A percentile compares a stretch with the other conserved stretches of the same genome.
Conservation (phyloP, 345 rosid species). For the Populus nigra region DNA sequence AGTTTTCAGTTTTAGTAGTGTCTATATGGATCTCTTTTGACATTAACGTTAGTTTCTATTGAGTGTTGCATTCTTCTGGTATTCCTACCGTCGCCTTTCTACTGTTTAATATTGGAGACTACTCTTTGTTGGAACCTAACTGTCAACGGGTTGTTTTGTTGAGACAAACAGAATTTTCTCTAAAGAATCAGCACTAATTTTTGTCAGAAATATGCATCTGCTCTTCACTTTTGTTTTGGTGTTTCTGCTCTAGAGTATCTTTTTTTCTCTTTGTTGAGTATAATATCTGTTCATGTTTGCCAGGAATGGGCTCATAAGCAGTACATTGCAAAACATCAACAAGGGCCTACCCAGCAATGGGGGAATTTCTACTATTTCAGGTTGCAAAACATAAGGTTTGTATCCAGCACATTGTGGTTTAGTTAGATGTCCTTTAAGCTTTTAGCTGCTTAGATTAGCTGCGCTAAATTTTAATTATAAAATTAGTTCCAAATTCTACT, state of each 20-base stretch:
- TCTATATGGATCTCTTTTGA: constrained; percentile 2
- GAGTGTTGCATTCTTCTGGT: not conserved
- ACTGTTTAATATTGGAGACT: not conserved
- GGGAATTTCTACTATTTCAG: constrained; percentile 94
- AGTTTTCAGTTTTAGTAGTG: not conserved
- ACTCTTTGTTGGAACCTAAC: not conserved
- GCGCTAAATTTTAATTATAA: not conserved
- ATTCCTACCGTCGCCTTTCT: not conserved
- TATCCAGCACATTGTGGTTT: not conserved
- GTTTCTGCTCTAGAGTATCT: not conserved
- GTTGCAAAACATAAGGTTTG: constrained; percentile 91
- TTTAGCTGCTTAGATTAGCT: not conserved
- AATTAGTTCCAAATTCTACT: not conserved
- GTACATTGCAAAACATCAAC: constrained; percentile 82
- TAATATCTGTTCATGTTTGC: constrained; percentile 20
- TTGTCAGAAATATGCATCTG: not conserved
- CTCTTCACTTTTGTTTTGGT: not conserved
- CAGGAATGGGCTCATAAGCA: constrained; percentile 99
- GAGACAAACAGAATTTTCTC: not conserved
- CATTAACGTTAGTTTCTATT: not conserved
- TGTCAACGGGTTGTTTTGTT: not conserved
- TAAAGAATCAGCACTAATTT: not conserved
- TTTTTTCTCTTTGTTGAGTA: not conserved
- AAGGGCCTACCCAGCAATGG: constrained; percentile 91
- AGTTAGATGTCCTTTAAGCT: not conserved